Conservation (phyloP, 371 early-diverging fungal genomes). For the Coemansia sp. region DNA sequence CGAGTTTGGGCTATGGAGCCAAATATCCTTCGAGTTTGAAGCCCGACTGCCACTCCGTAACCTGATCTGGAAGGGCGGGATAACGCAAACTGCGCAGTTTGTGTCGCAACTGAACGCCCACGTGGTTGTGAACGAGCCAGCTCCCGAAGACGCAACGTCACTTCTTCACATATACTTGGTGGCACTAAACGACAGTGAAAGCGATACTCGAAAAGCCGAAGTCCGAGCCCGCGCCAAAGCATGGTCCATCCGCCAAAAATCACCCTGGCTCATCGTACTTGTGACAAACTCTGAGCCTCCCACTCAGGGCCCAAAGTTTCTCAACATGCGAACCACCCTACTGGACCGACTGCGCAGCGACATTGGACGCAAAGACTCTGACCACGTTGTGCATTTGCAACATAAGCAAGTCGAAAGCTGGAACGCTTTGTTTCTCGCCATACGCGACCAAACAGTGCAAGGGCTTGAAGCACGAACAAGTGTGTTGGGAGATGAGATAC, state of each 20-base stretch:
- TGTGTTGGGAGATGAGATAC: constrained; percentile 83
- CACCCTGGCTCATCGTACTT: constrained; percentile 91
- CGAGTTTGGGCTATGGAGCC: constrained; percentile 75
- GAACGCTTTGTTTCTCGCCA: constrained; percentile 68
- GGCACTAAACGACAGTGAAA: constrained; percentile 59
- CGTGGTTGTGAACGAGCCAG: constrained; percentile 58
- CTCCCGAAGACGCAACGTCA: background rate
- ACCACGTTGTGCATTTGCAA: constrained; percentile 36
- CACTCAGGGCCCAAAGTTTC: constrained; percentile 57
- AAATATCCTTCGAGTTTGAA: constrained; percentile 67
- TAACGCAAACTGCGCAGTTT: constrained; percentile 61
- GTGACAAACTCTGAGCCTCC: constrained; percentile 66
- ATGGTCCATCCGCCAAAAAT: constrained; percentile 80
- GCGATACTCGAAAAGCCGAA: constrained; percentile 74
- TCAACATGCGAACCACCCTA: constrained; percentile 68
- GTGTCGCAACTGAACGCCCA: constrained; percentile 41
- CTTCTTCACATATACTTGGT: background rate
- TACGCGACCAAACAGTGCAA: constrained; percentile 77
- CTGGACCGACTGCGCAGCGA: constrained; percentile 87
- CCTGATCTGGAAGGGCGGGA: constrained; percentile 79
- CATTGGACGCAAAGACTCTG: constrained; percentile 63
- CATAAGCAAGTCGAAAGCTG: constrained; percentile 72
- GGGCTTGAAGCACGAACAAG: constrained; percentile 78
- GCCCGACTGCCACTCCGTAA: constrained; percentile 79
- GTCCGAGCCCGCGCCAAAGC: constrained; percentile 73